Base-by-base conservation (phyloP, 1,284 basidiomycete genomes). In the Vanrija pseudolonga region DNA sequence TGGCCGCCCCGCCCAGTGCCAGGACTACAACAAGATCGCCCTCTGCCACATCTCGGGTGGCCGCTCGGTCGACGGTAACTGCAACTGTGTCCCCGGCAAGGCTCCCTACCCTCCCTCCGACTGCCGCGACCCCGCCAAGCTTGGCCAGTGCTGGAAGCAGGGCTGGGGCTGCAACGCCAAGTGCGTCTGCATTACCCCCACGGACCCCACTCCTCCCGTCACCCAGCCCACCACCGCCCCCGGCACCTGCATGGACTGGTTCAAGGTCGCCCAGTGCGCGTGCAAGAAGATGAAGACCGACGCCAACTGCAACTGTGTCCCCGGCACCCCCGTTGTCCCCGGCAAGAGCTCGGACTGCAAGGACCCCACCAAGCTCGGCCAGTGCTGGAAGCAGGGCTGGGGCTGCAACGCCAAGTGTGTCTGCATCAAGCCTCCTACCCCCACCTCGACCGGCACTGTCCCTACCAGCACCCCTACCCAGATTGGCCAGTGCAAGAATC, bases 401-500 rank as follows among this genome's bases (percentile, higher is more conserved):
- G 47, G 47, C 19, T 48, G 44, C 51, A 45, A 57, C 51, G 36
- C 46, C 28, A 46, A 53, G 51, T 51, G 55, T n/a, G 39, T 32
- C 11, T 55, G 53, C 44, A 46, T 40, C 24, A 28, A 18, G 24
- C 39, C 19, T 42, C 39, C 40, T 49, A 42, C 39, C 39, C 5
- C 37, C 37, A 46, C 23, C 12, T 37, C 46, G 6, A 19, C 47
- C 23, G 23, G 15, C 23, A 28, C 48, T 11, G 41, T 38, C 18
- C 12, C 38, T 23, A 24, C 38, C 8, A 42, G 48, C 42, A 52
- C 41, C 28, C 51, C 53, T n/a, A 50, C 51, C 47, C 5, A 18
- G 17, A 45, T 51, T 40, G 51, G 50, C 32, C 45, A 50, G 47
- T 61, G 59, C 59, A 52, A 32, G 42, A 41, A 61, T 51, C 5